phyloP scores from a whole-genome alignment of 768 basidiomycete species.

The Strobilomyces confusus region DNA sequence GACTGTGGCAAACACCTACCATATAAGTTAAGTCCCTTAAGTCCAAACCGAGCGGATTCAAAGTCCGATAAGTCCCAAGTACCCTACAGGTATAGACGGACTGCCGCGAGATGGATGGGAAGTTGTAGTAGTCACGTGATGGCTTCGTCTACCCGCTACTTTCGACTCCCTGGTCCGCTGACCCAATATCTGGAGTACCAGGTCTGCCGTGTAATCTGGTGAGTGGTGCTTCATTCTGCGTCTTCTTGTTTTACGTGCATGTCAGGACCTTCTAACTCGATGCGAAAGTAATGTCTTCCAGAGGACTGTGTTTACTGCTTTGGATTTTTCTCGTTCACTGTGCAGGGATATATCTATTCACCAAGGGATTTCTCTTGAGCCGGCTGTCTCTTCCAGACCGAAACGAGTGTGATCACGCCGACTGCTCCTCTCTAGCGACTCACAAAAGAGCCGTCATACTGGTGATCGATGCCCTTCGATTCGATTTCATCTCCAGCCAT shows the following conservation, averaged over 20 bases:
- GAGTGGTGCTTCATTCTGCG: neutral
- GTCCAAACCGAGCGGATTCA: too few species aligned
- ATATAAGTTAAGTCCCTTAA: too few species aligned
- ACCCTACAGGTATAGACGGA: too few species aligned
- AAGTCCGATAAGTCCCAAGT: too few species aligned
- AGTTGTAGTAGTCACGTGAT: conserved; percentile 8
- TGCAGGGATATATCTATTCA: conserved; percentile 84
- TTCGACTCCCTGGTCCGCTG: neutral
- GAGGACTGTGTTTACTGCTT: conserved; percentile 34
- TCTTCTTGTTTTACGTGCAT: neutral
- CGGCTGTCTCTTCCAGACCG: conserved; percentile 39
- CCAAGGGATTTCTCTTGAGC: conserved; percentile 86
- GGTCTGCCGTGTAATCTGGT: too few species aligned
- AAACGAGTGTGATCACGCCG: conserved; percentile 54
- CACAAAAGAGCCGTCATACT: conserved; percentile 80
- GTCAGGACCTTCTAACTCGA: neutral
- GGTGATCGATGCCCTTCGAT: conserved; percentile 89
- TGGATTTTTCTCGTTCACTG: conserved; percentile 69
- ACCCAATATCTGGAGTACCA: neutral
- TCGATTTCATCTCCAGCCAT: conserved; percentile 83
- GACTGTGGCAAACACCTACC: too few species aligned
- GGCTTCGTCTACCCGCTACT: too few species aligned
- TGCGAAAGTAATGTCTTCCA: conserved; percentile 19
- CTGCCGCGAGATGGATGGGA: too few species aligned
- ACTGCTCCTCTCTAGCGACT: conserved; percentile 41